Evolutionary conservation across 805 yeast species (phyloP), one percentile per base, ranked within the genome.

Genomic region (Hanseniaspora thailandica): DNA sequence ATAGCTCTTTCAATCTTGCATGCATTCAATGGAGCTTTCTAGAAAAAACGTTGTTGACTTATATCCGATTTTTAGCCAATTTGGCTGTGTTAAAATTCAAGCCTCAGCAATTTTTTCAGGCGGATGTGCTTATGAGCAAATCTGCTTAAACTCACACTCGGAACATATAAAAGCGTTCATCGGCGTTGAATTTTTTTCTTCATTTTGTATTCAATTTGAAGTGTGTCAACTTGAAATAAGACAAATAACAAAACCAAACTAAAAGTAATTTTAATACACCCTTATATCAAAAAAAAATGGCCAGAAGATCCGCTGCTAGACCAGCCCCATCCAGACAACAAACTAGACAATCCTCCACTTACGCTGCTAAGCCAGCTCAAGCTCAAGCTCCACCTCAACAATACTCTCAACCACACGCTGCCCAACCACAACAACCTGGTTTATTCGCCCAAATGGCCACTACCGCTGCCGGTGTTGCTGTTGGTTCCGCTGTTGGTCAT

Each of bases 391-490:
- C 77, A 64, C 80, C 76, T 65, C 75, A 77, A 66, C 72, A 77
- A 64, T 69, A 76, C 12, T 54, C 58, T 28, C 58, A 60, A 56
- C 56, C 76, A 45, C 75, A 75, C 57, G 74, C 73, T 55, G 71
- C 76, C 51, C 82, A 74, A 64, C 76, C 78, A 39, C 65, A 63
- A 61, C 78, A 76, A 62, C 97, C 97, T 46, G 97, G 97, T 63
- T 63, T 90, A 66, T 89, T 90, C 63, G 85, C 90, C 56, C 95
- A 93, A 72, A 93, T 93, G 98, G 97, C 97, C 38, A 76, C 95
- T 46, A 93, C 98, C 47, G 98, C 98, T 54, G 98, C 97, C 47
- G 98, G 98, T 81, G 98, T 93, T 44, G 98, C 97, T 52, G 97
- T 93, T 55, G 98, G 98, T 63, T 86, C 96, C 50, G 83, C 97